Conservation (phyloP, 352 stramenopile genomes). For the Saprolegnia parasitica region DNA sequence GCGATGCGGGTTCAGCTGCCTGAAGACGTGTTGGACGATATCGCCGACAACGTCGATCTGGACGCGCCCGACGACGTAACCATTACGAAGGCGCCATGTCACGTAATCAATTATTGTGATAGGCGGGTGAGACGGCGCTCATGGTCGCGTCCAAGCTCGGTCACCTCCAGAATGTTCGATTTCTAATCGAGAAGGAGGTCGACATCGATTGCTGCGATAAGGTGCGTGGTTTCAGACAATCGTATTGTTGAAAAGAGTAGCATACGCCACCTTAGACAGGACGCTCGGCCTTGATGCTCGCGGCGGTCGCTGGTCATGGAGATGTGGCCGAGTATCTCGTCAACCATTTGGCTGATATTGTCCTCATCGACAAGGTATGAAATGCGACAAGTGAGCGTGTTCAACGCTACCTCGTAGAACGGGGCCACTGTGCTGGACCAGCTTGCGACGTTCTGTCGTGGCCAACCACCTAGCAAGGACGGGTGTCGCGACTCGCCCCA, state of each 20-base stretch:
- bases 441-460: no score
- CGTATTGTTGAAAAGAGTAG: no score
- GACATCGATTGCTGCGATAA: not conserved
- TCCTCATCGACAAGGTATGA: not conserved
- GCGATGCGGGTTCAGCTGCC: not conserved
- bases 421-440: no score
- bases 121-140: slow-evolving; percentile 2
- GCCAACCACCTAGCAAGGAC: no score
- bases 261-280: no score
- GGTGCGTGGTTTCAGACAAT: no score
- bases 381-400: no score
- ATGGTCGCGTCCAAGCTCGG: not conserved
- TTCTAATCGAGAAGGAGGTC: not conserved
- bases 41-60: not conserved
- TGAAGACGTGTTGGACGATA: not conserved
- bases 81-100: no score
- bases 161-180: not conserved
- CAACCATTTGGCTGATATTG: not conserved
- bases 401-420: no score
- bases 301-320: not conserved
- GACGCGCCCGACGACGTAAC: slow-evolving; percentile 2
- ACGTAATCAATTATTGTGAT: not conserved
- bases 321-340: not conserved
- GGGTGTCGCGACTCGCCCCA: no score
- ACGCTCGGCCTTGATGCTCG: no score